Evolutionary conservation across 345 rosid genomes (phyloP).

Genomic region (Camelina laxa): DNA sequence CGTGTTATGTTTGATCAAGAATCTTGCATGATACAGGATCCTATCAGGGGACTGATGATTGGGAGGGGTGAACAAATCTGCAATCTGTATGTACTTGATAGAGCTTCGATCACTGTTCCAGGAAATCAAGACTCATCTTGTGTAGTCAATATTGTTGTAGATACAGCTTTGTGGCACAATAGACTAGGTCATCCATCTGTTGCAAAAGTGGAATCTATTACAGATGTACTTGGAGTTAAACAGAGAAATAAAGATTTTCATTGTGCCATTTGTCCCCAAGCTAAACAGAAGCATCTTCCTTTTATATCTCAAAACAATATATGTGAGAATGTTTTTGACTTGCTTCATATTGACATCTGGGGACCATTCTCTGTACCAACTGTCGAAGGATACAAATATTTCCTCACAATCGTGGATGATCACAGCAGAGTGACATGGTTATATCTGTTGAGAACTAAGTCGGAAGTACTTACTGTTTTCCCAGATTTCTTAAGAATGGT

Average conservation of each 20-base stretch:
- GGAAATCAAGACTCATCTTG: no score
- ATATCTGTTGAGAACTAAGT: background rate
- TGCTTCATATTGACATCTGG: background rate
- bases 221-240: no score
- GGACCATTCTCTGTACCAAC: background rate
- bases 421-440: background rate
- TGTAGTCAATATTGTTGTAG: no score
- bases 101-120: no score
- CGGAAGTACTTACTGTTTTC: background rate
- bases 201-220: no score
- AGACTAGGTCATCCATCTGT: no score
- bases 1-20: background rate
- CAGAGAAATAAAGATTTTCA: background rate
- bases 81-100: background rate
- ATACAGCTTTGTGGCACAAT: no score
- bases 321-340: background rate
- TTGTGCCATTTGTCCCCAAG: background rate
- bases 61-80: no score
- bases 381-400: background rate
- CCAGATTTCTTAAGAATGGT: no score
- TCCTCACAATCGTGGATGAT: background rate
- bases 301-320: background rate
- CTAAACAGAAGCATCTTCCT: background rate
- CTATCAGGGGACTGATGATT: background rate
- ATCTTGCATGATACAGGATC: background rate